Base-by-base conservation (phyloP, 306 rosid species). In the Chamaecrista fasciculata region DNA sequence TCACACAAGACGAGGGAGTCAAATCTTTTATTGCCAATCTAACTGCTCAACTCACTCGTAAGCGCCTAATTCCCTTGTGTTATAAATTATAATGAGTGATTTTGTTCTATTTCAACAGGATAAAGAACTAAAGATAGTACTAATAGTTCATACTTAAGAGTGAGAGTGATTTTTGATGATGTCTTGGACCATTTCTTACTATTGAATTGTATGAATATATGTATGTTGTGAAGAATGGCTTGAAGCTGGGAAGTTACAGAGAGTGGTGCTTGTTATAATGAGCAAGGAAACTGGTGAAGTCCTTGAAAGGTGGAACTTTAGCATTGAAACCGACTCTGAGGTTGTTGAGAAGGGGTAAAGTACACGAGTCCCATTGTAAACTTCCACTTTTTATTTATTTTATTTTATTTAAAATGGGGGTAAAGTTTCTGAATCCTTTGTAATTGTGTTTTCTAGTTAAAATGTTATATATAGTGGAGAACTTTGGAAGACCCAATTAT, bases 251-350 rank as follows among this genome's bases (percentile, higher is more conserved):
- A 82, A 95, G 79, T 79, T 95, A 23, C 97, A 95, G 83, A 91
- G 99, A 79, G 76, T 95, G 75, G 99, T 95, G 40, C 92, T 95
- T 11, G 97, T 95, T 53, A 89, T 87, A 74, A 83, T 85, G 88
- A 82, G 90, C 72, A 85, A 87, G 79, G 72, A 97, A 44, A 82
- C 88, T 0, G 76, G 82, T 76, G 99, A 91, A 75, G 97, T 95
- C 15, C 85, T 95, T 24, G 99, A 95, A 84, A 89, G 99, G 80
- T 95, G 99, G 99, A 95, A 91, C 51, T 95, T 95, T 83, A 89
- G 97, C 79, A 95, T 95, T 73, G 97, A 95, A 81, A 95, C 99
- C 0, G 97, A 95, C 71, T 47, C 80, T 4, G 97, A 86, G 37
- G 96, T 87, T 36, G 93, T 95, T n/a, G 97, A 87, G 67, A 77